Percentiles rank a stretch among this genome's conserved stretches.
Conservation (phyloP, 495 filamentous ascomycete species). For the Pseudoneurospora amorphoporcata region DNA sequence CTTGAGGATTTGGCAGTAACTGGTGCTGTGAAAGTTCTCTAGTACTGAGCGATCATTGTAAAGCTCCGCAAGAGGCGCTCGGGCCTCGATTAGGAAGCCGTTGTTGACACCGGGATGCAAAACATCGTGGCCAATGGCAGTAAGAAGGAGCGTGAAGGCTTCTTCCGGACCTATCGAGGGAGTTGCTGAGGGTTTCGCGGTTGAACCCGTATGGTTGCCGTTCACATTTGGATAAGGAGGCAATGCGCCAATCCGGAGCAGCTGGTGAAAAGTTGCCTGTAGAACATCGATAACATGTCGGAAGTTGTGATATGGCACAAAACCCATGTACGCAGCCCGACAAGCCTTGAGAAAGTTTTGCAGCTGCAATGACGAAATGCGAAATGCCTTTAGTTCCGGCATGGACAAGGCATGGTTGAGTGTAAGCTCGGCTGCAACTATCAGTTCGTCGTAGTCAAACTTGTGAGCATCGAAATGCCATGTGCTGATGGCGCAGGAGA, state of each 20-base stretch:
- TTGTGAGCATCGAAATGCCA: constrained; percentile 88
- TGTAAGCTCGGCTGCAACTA: constrained; percentile 70
- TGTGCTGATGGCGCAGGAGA: constrained; percentile 59
- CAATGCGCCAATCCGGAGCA: constrained; percentile 71
- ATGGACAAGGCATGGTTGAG: constrained; percentile 78
- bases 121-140: constrained; percentile 94
- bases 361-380: constrained; percentile 53
- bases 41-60: constrained; percentile 97
- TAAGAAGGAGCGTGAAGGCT: constrained; percentile 78
- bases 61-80: constrained; percentile 89
- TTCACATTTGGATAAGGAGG: constrained; percentile 48
- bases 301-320: constrained; percentile 98
- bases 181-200: constrained; percentile 54
- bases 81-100: constrained; percentile 83
- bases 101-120: constrained; percentile 98
- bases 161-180: constrained; percentile 72
- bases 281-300: constrained; percentile 93
- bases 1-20: constrained; percentile 90
- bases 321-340: constrained; percentile 80
- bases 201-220: constrained; percentile 8
- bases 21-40: constrained; percentile 95
- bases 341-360: constrained; percentile 73
- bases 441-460: constrained; percentile 79
- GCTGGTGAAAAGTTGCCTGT: constrained; percentile 85
- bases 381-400: constrained; percentile 72